These are phyloP conservation scores for Neoboletus magnificus DNA, from an alignment of 768 basidiomycete genomes.

Conservation along the genomic window DNA sequence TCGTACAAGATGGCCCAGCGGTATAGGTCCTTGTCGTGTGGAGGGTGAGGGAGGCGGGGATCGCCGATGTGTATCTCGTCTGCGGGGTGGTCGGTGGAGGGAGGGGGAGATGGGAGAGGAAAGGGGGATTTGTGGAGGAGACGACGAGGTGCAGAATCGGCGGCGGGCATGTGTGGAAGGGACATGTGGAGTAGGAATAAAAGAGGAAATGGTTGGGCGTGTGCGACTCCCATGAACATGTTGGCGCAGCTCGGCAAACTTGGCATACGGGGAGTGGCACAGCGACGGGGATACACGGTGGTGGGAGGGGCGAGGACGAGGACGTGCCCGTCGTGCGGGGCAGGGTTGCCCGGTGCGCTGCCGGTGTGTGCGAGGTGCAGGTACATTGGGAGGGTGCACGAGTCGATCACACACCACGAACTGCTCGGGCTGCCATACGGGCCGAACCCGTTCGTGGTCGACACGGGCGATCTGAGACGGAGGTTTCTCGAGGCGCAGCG, in stretches of 20 bases:
- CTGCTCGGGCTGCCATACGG: slow-evolving; percentile 61
- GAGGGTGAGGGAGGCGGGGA: slow-evolving; percentile 17
- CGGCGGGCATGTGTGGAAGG: slow-evolving; percentile 39
- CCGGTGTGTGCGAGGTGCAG: slow-evolving; percentile 78
- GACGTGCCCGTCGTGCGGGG: slow-evolving; percentile 62
- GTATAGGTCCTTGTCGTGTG: slow-evolving; percentile 50
- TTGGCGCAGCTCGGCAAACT: slow-evolving; percentile 12
- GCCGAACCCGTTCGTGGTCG: slow-evolving; percentile 70
- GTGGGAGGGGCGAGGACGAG: slow-evolving; percentile 9
- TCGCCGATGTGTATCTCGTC: slow-evolving; percentile 34
- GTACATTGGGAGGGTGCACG: slow-evolving; percentile 57
- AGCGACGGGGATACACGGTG: slow-evolving; percentile 15
- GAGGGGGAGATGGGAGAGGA: slow-evolving; percentile 27
- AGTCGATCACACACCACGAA: slow-evolving; percentile 58
- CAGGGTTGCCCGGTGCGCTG: slow-evolving; percentile 55
- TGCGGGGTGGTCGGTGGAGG: not conserved
- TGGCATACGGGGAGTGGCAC: slow-evolving; percentile 6
- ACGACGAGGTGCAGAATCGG: slow-evolving; percentile 47
- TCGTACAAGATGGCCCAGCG: slow-evolving; percentile 80
- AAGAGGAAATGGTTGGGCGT: not conserved
- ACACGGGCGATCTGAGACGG: slow-evolving; percentile 54
- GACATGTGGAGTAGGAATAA: slow-evolving; percentile 16
- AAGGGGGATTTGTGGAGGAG: slow-evolving; percentile 37
- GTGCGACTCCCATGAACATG: slow-evolving; percentile 8
- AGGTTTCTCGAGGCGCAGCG: slow-evolving; percentile 72